Conservation (phyloP, 176 grass and related monocot genomes). For the Puya raimondii region DNA sequence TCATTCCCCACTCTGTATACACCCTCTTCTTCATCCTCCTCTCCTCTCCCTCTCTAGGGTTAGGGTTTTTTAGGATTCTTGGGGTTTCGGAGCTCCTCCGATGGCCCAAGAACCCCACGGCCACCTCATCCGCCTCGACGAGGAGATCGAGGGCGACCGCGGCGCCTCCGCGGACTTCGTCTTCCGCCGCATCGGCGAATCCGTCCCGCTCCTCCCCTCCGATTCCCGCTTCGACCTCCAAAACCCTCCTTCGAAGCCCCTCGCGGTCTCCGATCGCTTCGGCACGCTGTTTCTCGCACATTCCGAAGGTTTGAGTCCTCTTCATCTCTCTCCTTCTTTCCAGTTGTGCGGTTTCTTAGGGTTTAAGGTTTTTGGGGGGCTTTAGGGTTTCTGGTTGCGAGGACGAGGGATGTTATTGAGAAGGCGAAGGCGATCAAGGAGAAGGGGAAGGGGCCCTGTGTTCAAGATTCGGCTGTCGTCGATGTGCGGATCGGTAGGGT, state of each 20-base stretch:
- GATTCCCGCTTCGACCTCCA: conserved; percentile 58
- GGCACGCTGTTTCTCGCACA: conserved; percentile 66
- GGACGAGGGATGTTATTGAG: conserved; percentile 61
- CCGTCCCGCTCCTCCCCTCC: conserved; percentile 49
- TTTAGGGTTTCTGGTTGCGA: conserved; percentile 74
- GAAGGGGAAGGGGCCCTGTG: conserved; percentile 61
- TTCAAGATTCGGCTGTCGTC: conserved; percentile 46
- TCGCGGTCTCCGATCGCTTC: conserved; percentile 60
- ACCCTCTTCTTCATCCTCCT: background rate
- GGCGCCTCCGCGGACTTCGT: conserved; percentile 59
- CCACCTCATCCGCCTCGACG: conserved; percentile 26
- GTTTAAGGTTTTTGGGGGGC: background rate
- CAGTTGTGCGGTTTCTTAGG: background rate
- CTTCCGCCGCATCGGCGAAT: conserved; percentile 73
- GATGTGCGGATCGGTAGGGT: conserved; percentile 55
- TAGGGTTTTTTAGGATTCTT: background rate
- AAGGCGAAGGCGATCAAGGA: conserved; percentile 56
- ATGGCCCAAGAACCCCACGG: conserved; percentile 8
- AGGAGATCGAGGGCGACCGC: conserved; percentile 58
- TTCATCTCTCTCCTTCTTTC: background rate
- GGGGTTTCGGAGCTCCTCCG: background rate
- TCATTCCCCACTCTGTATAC: background rate
- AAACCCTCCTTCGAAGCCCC: conserved; percentile 47
- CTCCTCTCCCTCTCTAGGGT: background rate
- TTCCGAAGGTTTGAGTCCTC: conserved; percentile 26